Conservation (phyloP, 495 filamentous ascomycete genomes). For the Aspergillus sparsus region DNA sequence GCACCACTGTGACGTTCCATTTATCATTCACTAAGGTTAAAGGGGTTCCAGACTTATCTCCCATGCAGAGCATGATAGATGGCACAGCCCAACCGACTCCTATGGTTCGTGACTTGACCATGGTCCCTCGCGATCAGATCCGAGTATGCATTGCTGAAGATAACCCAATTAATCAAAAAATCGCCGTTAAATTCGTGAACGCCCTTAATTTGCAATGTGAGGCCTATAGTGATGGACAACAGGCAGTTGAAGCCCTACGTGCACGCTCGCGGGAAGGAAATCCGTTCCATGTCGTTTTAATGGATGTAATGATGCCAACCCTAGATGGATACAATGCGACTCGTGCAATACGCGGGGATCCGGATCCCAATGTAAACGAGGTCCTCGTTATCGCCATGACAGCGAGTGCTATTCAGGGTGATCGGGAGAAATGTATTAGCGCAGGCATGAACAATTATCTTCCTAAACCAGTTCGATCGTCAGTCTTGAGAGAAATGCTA, state of each 20-base stretch:
- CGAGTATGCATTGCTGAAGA: slow-evolving; percentile 90
- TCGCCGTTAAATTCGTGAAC: slow-evolving; percentile 84
- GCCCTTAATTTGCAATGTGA: slow-evolving; percentile 80
- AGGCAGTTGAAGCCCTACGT: slow-evolving; percentile 81
- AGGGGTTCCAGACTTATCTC: slow-evolving; percentile 55
- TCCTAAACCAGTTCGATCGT: slow-evolving; percentile 81
- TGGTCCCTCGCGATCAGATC: slow-evolving; percentile 73
- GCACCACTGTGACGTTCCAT: slow-evolving; percentile 85
- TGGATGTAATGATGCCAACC: slow-evolving; percentile 96
- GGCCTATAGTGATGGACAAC: slow-evolving; percentile 81
- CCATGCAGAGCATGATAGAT: slow-evolving; percentile 53
- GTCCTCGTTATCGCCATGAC: slow-evolving; percentile 93
- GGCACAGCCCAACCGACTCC: slow-evolving; percentile 32
- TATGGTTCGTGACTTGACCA: slow-evolving; percentile 58
- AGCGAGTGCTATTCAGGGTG: slow-evolving; percentile 85
- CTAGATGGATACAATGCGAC: slow-evolving; percentile 94
- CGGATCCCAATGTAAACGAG: slow-evolving; percentile 69
- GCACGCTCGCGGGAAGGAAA: slow-evolving; percentile 64
- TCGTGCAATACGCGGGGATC: slow-evolving; percentile 71
- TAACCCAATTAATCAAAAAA: slow-evolving; percentile 89
- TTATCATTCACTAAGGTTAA: slow-evolving; percentile 80
- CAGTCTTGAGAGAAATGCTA: slow-evolving; percentile 72
- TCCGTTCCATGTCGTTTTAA: slow-evolving; percentile 76
- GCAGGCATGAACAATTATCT: slow-evolving; percentile 96
- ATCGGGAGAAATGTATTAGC: slow-evolving; percentile 87